Evolutionary conservation across 306 rosid species (phyloP), one percentile per base, ranked within the genome.

Genomic region (Lathyrus oleraceus): DNA sequence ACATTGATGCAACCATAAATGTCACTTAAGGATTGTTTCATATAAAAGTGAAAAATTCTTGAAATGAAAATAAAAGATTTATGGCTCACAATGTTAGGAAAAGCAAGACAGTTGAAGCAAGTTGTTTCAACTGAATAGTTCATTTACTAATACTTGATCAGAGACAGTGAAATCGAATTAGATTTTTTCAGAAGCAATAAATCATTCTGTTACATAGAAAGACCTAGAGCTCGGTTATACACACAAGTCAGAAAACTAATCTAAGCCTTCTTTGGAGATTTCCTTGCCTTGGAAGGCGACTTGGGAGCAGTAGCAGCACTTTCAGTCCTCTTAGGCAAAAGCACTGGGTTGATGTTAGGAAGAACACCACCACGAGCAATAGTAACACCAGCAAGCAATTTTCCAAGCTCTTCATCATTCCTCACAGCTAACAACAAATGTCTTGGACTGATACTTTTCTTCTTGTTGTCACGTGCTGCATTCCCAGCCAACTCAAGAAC

Each of bases 401-500:
- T 91, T 2, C 97, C 96, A 10, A 91, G 86, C 64, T 91, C 97
- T 8, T 89, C 96, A 21, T 91, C 97, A 7, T 89, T 91, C 77
- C 96, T 91, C 63, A 91, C 84, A 0, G 97, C 97, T 7, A 91
- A 40, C 13, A 91, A 48, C 3, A 91, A 80, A 35, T 91, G 97
- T 70, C 96, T 79, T 0, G 97, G 96, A 1, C 83, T 87, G 1
- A 91, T 89, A 66, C 94, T 85, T 5, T 76, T 91, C 83, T 89
- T 91, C 84, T 91, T 89, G 83, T 89, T 91, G 32, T 91, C 97
- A 3, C 97, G 71, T 1, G 97, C 97, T 1, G 97, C 97, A 79
- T 91, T 91, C 62, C 97, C 97, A 44, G 97, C 97, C 79, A 91
- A 79, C 25, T 91, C 96, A 76, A 91, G 72, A 20, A 91, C 94